Base-by-base conservation (phyloP, 257 asterid genomes). In the Solanum verrucosum region DNA sequence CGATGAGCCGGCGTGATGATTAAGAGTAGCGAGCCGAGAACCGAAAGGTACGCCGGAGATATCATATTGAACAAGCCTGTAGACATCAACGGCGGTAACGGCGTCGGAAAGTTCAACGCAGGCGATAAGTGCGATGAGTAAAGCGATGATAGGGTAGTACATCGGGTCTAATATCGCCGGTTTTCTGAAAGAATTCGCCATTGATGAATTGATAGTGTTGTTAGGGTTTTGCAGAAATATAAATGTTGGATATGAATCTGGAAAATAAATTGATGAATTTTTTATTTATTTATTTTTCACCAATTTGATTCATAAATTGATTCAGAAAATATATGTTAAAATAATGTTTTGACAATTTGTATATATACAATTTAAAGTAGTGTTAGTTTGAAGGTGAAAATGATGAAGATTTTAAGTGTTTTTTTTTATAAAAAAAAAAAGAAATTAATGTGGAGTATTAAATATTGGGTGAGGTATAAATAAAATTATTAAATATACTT, bases 1-100 rank as follows among this genome's bases (percentile, higher is more conserved):
- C 9, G 98, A 93, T 11, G 99, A 97, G 68, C 95, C 98, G 49
- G 99, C 99, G 88, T 95, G 98, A 90, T 95, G 99, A 88, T 97
- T 97, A 88, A 97, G 95, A 6, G 94, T 90, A 59, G 98, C 96
- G 40, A 93, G 88, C 29, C 98, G 97, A 89, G 99, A 96, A 92
- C 99, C 99, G 82, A 93, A 95, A 21, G 98, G 98, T 72, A 94
- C 96, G 46, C 99, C 98, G 83, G 95, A 89, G 87, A 95, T 90
- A 92, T 96, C 98, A 92, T 95, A 96, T 91, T 96, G 99, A 63
- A 95, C 99, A 74, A 96, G 98, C 49, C 99, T 96, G 91, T 96
- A 95, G 1, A 96, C 99, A 87, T 95, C 99, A 60, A 96, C 98
- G 79, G 93, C 96, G 35, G 98, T 52, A 31, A 90, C 98, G 87